Evolutionary conservation across 2,329 filamentous ascomycete genomes (phyloP).

Genomic region (Monosporascus sp.): DNA sequence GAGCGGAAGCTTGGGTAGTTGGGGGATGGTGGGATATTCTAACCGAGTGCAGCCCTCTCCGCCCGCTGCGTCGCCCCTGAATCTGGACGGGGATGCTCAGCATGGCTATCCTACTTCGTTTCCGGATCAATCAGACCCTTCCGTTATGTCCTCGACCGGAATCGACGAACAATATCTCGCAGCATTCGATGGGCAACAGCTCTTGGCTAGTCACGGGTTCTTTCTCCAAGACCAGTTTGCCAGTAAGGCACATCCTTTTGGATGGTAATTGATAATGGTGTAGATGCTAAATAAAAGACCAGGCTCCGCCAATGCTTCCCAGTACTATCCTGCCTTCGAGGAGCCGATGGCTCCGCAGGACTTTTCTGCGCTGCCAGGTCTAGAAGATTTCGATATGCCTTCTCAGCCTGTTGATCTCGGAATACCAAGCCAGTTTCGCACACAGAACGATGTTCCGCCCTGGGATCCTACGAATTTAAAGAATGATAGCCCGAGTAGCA

Average conservation of each 20-base stretch:
- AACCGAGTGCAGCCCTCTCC: constrained; percentile 27
- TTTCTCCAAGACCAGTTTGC: constrained; percentile 32
- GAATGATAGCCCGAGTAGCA: constrained; percentile 24
- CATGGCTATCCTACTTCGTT: constrained; percentile 30
- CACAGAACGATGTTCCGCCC: constrained; percentile 31
- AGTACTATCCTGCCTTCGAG: constrained; percentile 26
- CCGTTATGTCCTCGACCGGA: constrained; percentile 22
- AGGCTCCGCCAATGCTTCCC: constrained; percentile 13
- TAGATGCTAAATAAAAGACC: constrained; percentile 1
- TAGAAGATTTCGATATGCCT: constrained; percentile 23
- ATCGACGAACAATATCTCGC: constrained; percentile 27
- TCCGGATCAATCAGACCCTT: constrained; percentile 26
- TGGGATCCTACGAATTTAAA: constrained; percentile 38
- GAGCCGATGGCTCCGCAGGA: constrained; percentile 11
- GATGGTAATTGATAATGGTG: constrained; percentile 2
- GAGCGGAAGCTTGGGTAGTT: constrained; percentile 47
- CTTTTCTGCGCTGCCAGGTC: constrained; percentile 12
- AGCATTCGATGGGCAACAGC: constrained; percentile 22
- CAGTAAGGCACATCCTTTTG: constrained; percentile 19
- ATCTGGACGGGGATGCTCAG: constrained; percentile 34
- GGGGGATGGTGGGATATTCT: constrained; percentile 38
- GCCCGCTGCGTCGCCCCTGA: constrained; percentile 37
- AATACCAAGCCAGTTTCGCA: constrained; percentile 33
- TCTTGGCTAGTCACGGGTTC: constrained; percentile 34
- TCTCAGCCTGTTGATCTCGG: constrained; percentile 29